These are phyloP conservation scores for Schwanniomyces vanrijiae DNA, from an alignment of 805 yeast species.

Conservation along the genomic window DNA sequence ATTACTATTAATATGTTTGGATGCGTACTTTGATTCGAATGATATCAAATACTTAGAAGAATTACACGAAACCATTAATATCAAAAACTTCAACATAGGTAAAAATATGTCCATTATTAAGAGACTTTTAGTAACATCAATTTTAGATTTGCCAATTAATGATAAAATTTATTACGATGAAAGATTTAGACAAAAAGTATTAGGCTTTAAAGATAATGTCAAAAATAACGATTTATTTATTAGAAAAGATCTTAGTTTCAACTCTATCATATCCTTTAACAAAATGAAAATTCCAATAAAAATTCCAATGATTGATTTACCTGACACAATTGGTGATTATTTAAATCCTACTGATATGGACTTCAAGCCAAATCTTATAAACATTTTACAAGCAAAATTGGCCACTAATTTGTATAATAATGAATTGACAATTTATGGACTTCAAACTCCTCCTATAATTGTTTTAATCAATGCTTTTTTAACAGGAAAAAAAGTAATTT, in stretches of 20 bases:
- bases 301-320: constrained; percentile 40
- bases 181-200: constrained; percentile 32
- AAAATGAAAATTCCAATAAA: constrained; percentile 45
- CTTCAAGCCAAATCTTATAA: constrained; percentile 38
- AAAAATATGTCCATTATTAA: constrained; percentile 29
- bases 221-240: constrained; percentile 36
- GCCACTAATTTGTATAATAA: constrained; percentile 36
- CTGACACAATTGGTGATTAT: constrained; percentile 45
- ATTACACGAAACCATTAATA: constrained; percentile 32
- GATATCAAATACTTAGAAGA: constrained; percentile 20
- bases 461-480: constrained; percentile 36
- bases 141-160: constrained; percentile 41
- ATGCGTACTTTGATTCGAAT: constrained; percentile 37
- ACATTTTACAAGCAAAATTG: constrained; percentile 33
- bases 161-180: constrained; percentile 43
- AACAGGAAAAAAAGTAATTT: constrained; percentile 40
- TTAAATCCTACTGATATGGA: constrained; percentile 46
- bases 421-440: constrained; percentile 54
- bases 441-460: constrained; percentile 48
- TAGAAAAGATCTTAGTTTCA: constrained; percentile 43
- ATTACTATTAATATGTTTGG: constrained; percentile 52
- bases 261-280: constrained; percentile 36
- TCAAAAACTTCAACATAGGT: constrained; percentile 25
- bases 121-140: constrained; percentile 40
- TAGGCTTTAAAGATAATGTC: constrained; percentile 24